Evolutionary conservation across 1,284 basidiomycete species (phyloP).

Genomic region (Mycosarcoma maydis): DNA sequence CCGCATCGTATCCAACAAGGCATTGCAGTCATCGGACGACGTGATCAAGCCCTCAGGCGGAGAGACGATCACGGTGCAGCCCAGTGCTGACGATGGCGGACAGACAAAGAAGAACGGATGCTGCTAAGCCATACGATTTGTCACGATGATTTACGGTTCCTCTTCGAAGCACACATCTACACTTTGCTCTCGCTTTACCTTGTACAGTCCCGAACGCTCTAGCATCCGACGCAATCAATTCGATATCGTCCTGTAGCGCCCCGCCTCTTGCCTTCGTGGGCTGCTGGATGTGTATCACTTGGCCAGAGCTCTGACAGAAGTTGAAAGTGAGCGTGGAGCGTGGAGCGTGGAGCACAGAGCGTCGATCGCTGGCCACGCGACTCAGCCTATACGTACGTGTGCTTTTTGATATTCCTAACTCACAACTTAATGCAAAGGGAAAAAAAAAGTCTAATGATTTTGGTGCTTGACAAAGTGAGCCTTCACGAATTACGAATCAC

Average conservation of each 20-base stretch:
- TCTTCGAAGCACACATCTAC: slow-evolving; percentile 1
- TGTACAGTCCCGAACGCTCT: slow-evolving; percentile 8
- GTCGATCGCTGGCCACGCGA: not conserved
- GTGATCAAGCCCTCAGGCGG: slow-evolving; percentile 66
- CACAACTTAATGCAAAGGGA: too few relatives aligned
- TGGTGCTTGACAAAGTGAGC: not conserved
- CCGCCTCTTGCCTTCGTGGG: too few relatives aligned
- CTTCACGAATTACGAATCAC: too few relatives aligned
- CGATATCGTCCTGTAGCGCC: not conserved
- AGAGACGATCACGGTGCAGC: slow-evolving; percentile 67
- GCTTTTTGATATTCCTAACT: not conserved
- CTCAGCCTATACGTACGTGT: not conserved
- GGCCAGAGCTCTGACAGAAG: too few relatives aligned
- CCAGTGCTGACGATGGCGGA: slow-evolving; percentile 65
- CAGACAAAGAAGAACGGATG: slow-evolving; percentile 66
- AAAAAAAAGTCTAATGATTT: too few relatives aligned
- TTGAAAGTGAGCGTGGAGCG: too few relatives aligned
- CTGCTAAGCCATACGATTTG: slow-evolving; percentile 49
- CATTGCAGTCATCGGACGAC: slow-evolving; percentile 65
- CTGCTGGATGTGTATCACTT: too few relatives aligned
- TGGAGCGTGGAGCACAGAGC: too few relatives aligned
- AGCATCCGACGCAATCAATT: slow-evolving; percentile 4
- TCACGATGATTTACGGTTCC: slow-evolving; percentile 1
- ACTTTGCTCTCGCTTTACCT: slow-evolving; percentile 4
- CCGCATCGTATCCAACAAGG: slow-evolving; percentile 67